phyloP scores from a whole-genome alignment of 805 yeast genomes.

The Tetrapisispora phaffii region DNA sequence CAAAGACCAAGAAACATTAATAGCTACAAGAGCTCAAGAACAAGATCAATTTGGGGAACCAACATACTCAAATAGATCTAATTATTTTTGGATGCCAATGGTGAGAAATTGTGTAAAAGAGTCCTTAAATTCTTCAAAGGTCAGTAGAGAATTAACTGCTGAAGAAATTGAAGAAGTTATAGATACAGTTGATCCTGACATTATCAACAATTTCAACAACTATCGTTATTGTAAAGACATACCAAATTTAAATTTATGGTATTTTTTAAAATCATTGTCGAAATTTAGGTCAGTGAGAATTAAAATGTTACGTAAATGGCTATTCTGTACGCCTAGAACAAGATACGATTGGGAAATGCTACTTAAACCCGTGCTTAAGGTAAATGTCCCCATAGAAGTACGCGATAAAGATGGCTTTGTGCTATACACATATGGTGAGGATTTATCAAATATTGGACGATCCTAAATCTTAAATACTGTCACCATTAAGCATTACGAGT shows the following conservation, averaged over 20 bases:
- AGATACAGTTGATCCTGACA: conserved; percentile 10
- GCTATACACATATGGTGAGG: conserved; percentile 30
- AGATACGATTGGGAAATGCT: conserved; percentile 33
- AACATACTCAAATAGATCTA: not conserved
- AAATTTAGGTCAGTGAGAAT: conserved; percentile 30
- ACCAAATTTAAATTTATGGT: conserved; percentile 32
- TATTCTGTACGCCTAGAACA: conserved; percentile 31
- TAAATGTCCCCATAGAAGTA: conserved; percentile 29
- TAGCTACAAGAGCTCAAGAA: conserved; percentile 9
- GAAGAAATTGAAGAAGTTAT: conserved; percentile 5
- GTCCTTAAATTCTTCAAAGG: not conserved
- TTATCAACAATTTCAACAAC: conserved; percentile 21
- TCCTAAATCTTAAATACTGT: no score
- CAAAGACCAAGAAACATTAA: conserved; percentile 24
- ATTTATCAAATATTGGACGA: not conserved
- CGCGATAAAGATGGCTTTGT: conserved; percentile 34
- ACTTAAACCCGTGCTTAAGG: conserved; percentile 29
- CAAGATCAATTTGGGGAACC: conserved; percentile 5
- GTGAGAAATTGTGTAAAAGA: conserved; percentile 15
- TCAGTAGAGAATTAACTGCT: not conserved
- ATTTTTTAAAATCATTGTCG: conserved; percentile 26
- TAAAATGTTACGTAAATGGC: conserved; percentile 30
- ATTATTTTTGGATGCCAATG: conserved; percentile 23
- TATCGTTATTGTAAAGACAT: conserved; percentile 22
- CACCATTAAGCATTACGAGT: no score